These are phyloP conservation scores for Ophiostoma montium DNA, from an alignment of 2,329 filamentous ascomycete genomes.

Conservation along the genomic window DNA sequence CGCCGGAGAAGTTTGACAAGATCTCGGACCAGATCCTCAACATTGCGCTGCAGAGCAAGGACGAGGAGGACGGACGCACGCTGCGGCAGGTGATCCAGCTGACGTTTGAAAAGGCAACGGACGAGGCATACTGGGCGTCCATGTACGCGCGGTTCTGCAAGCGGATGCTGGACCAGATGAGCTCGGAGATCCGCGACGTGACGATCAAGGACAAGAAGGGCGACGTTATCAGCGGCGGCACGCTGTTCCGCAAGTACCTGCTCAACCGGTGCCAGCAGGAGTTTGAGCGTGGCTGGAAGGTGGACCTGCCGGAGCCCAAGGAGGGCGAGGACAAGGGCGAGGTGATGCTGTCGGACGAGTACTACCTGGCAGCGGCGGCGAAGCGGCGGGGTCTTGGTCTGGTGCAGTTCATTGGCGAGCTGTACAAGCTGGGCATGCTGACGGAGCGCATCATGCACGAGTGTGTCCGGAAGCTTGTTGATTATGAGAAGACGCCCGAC, in stretches of 20 bases:
- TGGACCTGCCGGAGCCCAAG: constrained; percentile 62
- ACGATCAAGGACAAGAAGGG: constrained; percentile 83
- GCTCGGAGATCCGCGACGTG: constrained; percentile 85
- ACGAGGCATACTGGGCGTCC: constrained; percentile 94
- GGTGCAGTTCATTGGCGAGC: constrained; percentile 96
- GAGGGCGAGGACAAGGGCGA: constrained; percentile 71
- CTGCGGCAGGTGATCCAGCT: constrained; percentile 96
- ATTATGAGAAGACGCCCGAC: constrained; percentile 85
- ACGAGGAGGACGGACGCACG: constrained; percentile 85
- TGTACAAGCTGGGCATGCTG: constrained; percentile 97
- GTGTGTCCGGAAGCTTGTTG: constrained; percentile 91
- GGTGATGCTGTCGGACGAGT: constrained; percentile 84
- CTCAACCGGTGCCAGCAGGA: constrained; percentile 98
- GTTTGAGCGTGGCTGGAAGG: constrained; percentile 95
- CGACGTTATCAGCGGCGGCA: constrained; percentile 79
- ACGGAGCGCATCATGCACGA: constrained; percentile 99
- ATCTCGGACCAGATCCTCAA: constrained; percentile 85
- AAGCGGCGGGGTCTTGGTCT: constrained; percentile 96
- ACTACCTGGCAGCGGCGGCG: constrained; percentile 83
- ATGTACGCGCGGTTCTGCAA: constrained; percentile 99
- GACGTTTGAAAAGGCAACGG: constrained; percentile 96
- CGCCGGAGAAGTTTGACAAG: constrained; percentile 94
- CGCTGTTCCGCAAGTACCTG: constrained; percentile 94
- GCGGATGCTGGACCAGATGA: constrained; percentile 93
- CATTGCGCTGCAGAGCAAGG: constrained; percentile 88